A percentile compares a stretch with the other conserved stretches of the same genome.
Conservation (phyloP, 2,329 filamentous ascomycete species). For the Fusarium brachygibbosum region DNA sequence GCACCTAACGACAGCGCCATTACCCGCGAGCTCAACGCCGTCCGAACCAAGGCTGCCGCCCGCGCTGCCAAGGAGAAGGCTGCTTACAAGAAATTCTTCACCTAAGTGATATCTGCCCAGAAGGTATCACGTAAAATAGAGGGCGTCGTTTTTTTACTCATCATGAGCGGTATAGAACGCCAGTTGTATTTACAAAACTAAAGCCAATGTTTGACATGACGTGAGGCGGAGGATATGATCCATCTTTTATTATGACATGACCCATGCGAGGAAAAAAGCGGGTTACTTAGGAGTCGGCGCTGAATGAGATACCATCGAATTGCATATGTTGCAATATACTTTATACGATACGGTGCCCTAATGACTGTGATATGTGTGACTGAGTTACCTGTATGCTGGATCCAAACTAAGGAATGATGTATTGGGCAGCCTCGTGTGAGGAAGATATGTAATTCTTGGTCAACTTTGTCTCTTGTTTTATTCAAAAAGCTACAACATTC, state of each 20-base stretch:
- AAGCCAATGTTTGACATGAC: constrained; percentile 22
- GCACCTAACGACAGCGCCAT: constrained; percentile 82
- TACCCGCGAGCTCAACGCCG: constrained; percentile 77
- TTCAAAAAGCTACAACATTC: neutral
- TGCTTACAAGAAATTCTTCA: constrained; percentile 92
- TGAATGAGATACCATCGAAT: constrained; percentile 50
- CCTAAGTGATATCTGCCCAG: constrained; percentile 51
- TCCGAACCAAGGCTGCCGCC: constrained; percentile 81
- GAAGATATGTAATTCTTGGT: neutral
- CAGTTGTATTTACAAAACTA: constrained; percentile 33
- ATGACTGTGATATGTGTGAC: neutral
- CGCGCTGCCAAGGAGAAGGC: constrained; percentile 90
- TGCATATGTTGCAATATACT: constrained; percentile 43
- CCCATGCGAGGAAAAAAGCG: constrained; percentile 46
- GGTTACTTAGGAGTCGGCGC: constrained; percentile 49
- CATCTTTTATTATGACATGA: constrained; percentile 43
- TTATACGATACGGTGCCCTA: constrained; percentile 1
- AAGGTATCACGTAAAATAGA: constrained; percentile 12
- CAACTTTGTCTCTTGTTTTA: constrained; percentile 3
- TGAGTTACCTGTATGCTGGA: neutral
- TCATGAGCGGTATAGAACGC: constrained; percentile 28
- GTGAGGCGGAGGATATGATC: constrained; percentile 37
- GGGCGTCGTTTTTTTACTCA: constrained; percentile 24
- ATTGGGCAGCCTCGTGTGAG: neutral
- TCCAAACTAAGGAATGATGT: neutral